Evolutionary conservation across 2,329 filamentous ascomycete species (phyloP).

Genomic region (Ophiosphaerella herpotricha): DNA sequence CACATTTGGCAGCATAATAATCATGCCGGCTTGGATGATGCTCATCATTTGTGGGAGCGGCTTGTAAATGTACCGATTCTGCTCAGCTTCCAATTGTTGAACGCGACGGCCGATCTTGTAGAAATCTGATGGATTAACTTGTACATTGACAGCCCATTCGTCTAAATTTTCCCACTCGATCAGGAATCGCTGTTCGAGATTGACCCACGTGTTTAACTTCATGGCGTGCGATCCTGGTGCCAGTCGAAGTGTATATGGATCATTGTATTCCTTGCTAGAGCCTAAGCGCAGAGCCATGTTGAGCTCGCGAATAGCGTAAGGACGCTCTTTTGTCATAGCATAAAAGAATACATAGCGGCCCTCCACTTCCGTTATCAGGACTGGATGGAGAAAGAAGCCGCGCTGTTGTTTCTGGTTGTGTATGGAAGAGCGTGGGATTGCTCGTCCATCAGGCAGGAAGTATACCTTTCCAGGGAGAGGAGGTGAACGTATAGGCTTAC

Average conservation of each 20-base stretch:
- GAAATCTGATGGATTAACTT: constrained; percentile 5
- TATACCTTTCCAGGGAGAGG: constrained; percentile 13
- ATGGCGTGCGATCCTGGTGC: constrained; percentile 11
- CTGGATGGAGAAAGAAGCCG: constrained; percentile 25
- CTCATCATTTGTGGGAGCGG: constrained; percentile 15
- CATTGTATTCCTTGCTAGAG: constrained; percentile 2
- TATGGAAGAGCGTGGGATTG: constrained; percentile 14
- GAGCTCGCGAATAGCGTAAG: constrained; percentile 15
- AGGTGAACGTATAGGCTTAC: background rate
- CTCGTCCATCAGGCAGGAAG: constrained; percentile 10
- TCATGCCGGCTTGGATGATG: constrained; percentile 8
- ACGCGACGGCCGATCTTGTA: constrained; percentile 16
- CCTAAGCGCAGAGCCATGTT: constrained; percentile 19
- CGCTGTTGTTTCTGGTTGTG: constrained; percentile 17
- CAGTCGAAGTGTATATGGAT: constrained; percentile 10
- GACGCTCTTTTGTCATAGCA: constrained; percentile 15
- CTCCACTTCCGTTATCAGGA: constrained; percentile 16
- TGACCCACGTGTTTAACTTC: constrained; percentile 17
- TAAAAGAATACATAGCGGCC: constrained; percentile 16
- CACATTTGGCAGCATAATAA: constrained; percentile 22
- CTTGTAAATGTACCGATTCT: constrained; percentile 31
- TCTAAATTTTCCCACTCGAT: constrained; percentile 18
- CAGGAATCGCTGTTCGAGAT: constrained; percentile 22
- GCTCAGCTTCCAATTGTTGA: constrained; percentile 18
- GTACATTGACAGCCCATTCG: constrained; percentile 12